A percentile compares a stretch with the other conserved stretches of the same genome.
phyloP scores from a whole-genome alignment of 2,329 filamentous ascomycete genomes.

The Fusarium praegraminearum region DNA sequence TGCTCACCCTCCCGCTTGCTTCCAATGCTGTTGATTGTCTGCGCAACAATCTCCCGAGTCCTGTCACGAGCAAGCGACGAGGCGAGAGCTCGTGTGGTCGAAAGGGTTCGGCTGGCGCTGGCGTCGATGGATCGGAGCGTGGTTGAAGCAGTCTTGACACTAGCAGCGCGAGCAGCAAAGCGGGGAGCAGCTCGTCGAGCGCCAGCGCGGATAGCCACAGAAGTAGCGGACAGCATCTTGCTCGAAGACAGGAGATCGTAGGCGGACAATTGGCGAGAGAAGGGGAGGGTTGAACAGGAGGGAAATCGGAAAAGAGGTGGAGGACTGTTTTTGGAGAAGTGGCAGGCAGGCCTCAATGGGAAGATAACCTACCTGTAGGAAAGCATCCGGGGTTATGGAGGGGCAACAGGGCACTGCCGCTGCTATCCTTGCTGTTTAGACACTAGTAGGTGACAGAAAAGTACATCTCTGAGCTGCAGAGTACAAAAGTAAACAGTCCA shows the following conservation, averaged over 20 bases:
- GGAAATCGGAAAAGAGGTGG: constrained; percentile 7
- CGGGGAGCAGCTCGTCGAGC: constrained; percentile 57
- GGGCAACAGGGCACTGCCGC: constrained; percentile 28
- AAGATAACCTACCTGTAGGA: constrained; percentile 1
- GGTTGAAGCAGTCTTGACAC: constrained; percentile 42
- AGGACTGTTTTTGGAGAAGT: constrained; percentile 24
- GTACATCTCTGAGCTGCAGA: not conserved
- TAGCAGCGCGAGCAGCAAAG: constrained; percentile 28
- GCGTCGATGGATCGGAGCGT: constrained; percentile 43
- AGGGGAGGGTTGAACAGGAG: constrained; percentile 10
- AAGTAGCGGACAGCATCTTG: constrained; percentile 59
- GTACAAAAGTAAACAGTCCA: not conserved
- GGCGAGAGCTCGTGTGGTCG: constrained; percentile 39
- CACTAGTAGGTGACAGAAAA: not conserved
- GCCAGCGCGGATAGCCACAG: constrained; percentile 58
- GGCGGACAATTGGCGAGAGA: constrained; percentile 17
- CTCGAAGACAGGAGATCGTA: constrained; percentile 19
- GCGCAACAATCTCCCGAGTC: constrained; percentile 55
- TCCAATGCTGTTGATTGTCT: constrained; percentile 90
- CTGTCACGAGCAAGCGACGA: constrained; percentile 45
- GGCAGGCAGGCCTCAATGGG: not conserved
- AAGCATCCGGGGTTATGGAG: constrained; percentile 22
- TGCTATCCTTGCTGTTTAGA: not conserved
- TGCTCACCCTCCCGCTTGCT: constrained; percentile 97
- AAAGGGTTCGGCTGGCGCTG: constrained; percentile 45